These are phyloP conservation scores for Cryptomeria japonica DNA, from an alignment of 75 land plant species.

Conservation along the genomic window DNA sequence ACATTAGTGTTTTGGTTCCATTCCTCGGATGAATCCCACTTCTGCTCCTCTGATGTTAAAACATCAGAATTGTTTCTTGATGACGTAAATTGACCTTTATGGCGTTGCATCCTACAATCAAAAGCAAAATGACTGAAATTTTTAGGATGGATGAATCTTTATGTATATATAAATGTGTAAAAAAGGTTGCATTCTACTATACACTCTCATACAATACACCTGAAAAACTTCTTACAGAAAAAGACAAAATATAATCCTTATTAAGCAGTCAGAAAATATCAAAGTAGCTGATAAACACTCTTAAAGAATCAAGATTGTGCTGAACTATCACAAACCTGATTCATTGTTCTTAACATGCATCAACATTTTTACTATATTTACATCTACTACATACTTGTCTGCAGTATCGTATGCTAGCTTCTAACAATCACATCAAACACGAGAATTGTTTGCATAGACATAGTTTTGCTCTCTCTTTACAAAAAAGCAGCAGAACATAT, in stretches of 20 bases:
- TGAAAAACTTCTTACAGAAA: not conserved
- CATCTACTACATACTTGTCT: not conserved
- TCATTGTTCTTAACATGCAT: not conserved
- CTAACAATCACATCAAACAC: not conserved
- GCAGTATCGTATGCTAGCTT: not conserved
- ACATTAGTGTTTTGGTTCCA: not conserved
- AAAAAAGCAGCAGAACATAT: not conserved
- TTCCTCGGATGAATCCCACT: slow-evolving; percentile 8
- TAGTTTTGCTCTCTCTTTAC: not conserved
- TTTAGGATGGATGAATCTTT: not conserved
- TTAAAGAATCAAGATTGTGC: not conserved
- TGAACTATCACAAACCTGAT: not conserved
- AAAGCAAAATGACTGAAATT: not conserved
- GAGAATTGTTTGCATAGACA: not conserved
- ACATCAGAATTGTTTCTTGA: not conserved
- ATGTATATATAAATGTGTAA: not conserved
- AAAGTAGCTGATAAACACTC: not conserved
- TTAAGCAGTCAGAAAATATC: not conserved
- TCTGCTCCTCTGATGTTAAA: not conserved
- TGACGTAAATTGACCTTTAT: slow-evolving; percentile 9
- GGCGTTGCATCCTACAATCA: not conserved
- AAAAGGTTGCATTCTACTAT: not conserved
- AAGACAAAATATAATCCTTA: not conserved
- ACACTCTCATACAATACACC: not conserved
- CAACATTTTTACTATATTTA: not conserved